Evolutionary conservation across 2,329 filamentous ascomycete species (phyloP).

Genomic region (Exophiala viscosa): DNA sequence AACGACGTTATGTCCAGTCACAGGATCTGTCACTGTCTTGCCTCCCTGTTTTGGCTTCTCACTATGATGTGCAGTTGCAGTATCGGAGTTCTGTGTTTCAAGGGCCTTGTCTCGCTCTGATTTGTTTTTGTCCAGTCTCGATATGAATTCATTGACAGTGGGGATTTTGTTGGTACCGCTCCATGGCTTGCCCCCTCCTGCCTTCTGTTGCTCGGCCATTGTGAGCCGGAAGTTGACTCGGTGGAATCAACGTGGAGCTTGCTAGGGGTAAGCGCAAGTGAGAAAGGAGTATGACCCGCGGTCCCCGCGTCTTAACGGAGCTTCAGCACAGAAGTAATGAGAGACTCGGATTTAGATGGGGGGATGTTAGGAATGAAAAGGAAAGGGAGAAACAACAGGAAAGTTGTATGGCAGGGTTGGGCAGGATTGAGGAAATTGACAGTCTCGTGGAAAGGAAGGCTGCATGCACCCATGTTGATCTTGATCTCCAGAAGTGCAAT

Average conservation of each 20-base stretch:
- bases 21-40: conserved; percentile 75
- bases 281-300: background rate
- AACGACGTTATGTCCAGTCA: conserved; percentile 78
- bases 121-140: conserved; percentile 75
- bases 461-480: background rate
- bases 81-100: conserved; percentile 51
- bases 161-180: conserved; percentile 80
- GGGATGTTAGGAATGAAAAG: background rate
- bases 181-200: conserved; percentile 63
- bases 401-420: background rate
- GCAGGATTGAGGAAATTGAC: background rate
- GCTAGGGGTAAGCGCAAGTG: background rate
- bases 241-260: background rate
- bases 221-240: background rate
- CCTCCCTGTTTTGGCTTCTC: conserved; percentile 45
- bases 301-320: too few relatives aligned
- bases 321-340: background rate
- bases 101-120: conserved; percentile 68
- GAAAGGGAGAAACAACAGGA: background rate
- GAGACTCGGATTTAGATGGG: background rate
- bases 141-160: conserved; percentile 79
- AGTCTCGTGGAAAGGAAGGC: background rate
- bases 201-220: conserved; percentile 39
- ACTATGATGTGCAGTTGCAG: conserved; percentile 47
- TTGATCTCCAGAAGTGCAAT: too few relatives aligned